These are phyloP conservation scores for Starmera caribaea DNA, from an alignment of 805 yeast genomes.

Conservation along the genomic window DNA sequence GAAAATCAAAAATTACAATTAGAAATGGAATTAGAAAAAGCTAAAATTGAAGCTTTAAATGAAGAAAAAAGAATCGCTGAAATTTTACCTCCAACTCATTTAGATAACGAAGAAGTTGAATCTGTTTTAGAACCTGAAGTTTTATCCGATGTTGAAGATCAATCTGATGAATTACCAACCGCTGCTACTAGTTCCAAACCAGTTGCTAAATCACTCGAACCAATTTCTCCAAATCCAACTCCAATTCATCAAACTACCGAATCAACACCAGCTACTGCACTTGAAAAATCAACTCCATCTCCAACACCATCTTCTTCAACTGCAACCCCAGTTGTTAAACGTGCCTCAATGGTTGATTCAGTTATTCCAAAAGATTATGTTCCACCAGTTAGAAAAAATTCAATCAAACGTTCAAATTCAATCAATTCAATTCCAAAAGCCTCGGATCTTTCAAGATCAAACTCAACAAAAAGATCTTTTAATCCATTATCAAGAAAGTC, in stretches of 20 bases:
- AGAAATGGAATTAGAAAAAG: conserved; percentile 26
- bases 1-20: conserved; percentile 25
- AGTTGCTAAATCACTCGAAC: conserved; percentile 4
- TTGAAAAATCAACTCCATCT: background rate
- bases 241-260: conserved; percentile 1
- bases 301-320: background rate
- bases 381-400: background rate
- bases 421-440: background rate
- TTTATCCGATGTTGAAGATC: conserved; percentile 2
- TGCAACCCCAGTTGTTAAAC: background rate
- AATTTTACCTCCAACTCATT: conserved; percentile 23
- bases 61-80: conserved; percentile 32
- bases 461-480: background rate
- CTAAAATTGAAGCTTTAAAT: conserved; percentile 22
- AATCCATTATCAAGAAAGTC: too few species aligned
- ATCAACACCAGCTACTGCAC: conserved; percentile 3
- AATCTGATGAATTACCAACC: background rate
- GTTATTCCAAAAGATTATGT: conserved; percentile 5
- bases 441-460: background rate
- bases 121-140: conserved; percentile 7
- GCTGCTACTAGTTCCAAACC: conserved; percentile 3
- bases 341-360: conserved; percentile 4
- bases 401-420: background rate
- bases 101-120: conserved; percentile 16
- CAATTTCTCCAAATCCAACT: background rate